Base-by-base conservation (phyloP, 306 rosid genomes). In the Arachis stenosperma region DNA sequence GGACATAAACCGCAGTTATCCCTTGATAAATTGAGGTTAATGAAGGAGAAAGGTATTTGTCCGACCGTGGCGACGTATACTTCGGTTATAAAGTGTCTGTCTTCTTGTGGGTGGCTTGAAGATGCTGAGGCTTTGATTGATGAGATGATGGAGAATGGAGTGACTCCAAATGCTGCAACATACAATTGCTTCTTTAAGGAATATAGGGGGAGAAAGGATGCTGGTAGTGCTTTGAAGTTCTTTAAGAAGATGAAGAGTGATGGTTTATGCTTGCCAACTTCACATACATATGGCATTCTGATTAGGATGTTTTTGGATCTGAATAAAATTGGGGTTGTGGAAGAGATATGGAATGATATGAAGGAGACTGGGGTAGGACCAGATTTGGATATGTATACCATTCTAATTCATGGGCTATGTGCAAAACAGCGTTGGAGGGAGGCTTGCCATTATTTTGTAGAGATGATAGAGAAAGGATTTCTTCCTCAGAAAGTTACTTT, bases 381-480 rank as follows among this genome's bases (percentile, higher is more conserved):
- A 0, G 97, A 90, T 83, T 85, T 91, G 77, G 92, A 93, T 82
- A 79, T 92, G 0, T 90, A 93, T 72, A 90, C 98, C 0, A 65
- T 78, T 74, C 71, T 91, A 79, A 80, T 93, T 67, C 90, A 90
- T 65, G 94, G 94, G 67, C 57, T 93, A 47, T 93, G 98, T 10
- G 86, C 84, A 85, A 85, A 75, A 65, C 74, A 77, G 22, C 84
- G 81, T 10, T 93, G 98, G 98, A 88, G 84, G 75, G 90, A 86
- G 65, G 97, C 97, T 53, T 93, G 98, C 71, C 83, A 85, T 8
- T 86, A 61, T 76, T 93, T 90, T 75, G 90, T 89, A 44, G 96
- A 93, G 88, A 93, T 93, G 98, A 91, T 93, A 71, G 94, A 93
- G 79, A 91, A 80, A 52, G 98, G 98, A 15, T 81, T 90, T 87